Base-by-base conservation (phyloP, 2,329 filamentous ascomycete species). In the Pseudodiploospora longispora region DNA sequence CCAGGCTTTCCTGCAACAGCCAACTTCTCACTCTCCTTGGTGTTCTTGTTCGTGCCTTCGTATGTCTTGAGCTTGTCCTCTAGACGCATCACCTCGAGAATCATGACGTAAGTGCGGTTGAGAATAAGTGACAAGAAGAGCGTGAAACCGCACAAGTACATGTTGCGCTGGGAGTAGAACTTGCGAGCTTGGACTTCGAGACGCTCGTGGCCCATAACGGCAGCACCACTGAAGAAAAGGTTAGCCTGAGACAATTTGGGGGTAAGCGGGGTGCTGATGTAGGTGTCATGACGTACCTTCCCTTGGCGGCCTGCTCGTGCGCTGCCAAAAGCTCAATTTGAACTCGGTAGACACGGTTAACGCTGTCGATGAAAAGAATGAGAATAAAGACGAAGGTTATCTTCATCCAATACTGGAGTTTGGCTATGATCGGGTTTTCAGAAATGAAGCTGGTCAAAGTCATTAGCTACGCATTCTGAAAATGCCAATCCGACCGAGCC, bases 161-260 rank as follows among this genome's bases (percentile, higher is more conserved):
- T 98, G 82, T 98, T 98, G 68, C 93, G 90, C 75, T 98, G 91
- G 50, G 90, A 95, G 79, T 98, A 98, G 77, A 98, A 98, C 72
- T 98, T 98, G 78, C 93, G 89, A 53, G 93, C 91, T 70, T 98
- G 93, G 42, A 97, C 91, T 71, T 98, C 93, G 79, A 95, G 89
- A 52, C 93, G 91, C 65, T 97, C 93, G 62, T 87, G 84, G 52
- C 93, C 91, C 58, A 96, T 81, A 48, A 90, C 82, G 41, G 82
- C 79, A 61, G 85, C 68, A 46, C 68, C 72, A 54, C 44, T 43
- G 32, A 46, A 35, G n/a, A 27, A 31, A 6, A 4, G 5, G 46
- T 59, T 52, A 59, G 56, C 38, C 43, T 47, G 33, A 40, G 41
- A 40, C 28, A 33, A n/a, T 31, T 30, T 31, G 36, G 35, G 36